Evolutionary conservation across 495 filamentous ascomycete genomes (phyloP).

Genomic region (Lentithecium fluviatile): DNA sequence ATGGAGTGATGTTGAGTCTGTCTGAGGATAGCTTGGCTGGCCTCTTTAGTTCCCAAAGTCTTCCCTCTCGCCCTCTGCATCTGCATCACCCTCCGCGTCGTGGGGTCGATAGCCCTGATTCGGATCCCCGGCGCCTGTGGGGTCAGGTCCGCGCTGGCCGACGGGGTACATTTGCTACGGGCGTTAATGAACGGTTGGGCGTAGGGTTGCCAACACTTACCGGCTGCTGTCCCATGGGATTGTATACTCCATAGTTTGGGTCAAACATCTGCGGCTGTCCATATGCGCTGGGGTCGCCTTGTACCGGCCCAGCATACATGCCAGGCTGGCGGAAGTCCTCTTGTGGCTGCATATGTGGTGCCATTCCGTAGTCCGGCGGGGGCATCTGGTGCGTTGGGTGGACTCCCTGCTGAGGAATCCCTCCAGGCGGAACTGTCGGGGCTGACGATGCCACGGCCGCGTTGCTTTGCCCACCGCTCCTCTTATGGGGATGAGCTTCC

Average conservation of each 20-base stretch:
- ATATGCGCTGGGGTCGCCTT: constrained; percentile 62
- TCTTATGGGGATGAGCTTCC: constrained; percentile 76
- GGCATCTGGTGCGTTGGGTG: constrained; percentile 68
- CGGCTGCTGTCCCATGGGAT: constrained; percentile 76
- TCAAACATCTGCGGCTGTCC: constrained; percentile 82
- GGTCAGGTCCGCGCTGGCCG: constrained; percentile 51
- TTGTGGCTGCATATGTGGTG: constrained; percentile 31
- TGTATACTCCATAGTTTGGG: constrained; percentile 73
- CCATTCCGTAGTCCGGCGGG: constrained; percentile 62
- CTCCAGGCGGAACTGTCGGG: constrained; percentile 34
- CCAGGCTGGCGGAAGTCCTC: constrained; percentile 74
- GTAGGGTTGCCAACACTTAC: constrained; percentile 50
- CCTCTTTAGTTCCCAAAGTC: constrained; percentile 28
- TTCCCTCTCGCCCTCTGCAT: constrained; percentile 60
- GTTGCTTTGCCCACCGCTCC: constrained; percentile 59
- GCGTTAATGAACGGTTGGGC: constrained; percentile 20
- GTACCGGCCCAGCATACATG: constrained; percentile 79
- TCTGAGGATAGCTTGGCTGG: background rate
- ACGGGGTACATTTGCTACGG: constrained; percentile 57
- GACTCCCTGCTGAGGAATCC: constrained; percentile 50
- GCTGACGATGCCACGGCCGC: constrained; percentile 52
- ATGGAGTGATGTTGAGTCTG: background rate
- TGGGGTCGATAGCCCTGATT: constrained; percentile 35
- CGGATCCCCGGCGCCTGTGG: constrained; percentile 47
- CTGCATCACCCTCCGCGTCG: constrained; percentile 53